phyloP scores from a whole-genome alignment of 2,329 filamentous ascomycete species.

The Pestalotiopsis sp. region DNA sequence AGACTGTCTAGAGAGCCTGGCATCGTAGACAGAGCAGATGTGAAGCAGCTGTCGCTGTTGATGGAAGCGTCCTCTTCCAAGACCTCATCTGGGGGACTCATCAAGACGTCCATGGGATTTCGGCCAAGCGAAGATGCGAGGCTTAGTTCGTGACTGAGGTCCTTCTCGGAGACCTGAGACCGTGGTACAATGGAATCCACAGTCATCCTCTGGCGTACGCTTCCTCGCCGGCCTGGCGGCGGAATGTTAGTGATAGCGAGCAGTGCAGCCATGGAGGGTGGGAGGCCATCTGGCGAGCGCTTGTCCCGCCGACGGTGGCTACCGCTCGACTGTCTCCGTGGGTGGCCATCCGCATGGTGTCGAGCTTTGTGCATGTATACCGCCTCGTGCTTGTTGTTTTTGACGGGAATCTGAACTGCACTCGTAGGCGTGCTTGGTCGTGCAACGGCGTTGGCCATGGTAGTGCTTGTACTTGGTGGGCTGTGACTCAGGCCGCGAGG shows the following conservation, averaged over 20 bases:
- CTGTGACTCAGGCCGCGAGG: conserved; percentile 25
- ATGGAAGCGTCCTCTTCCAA: conserved; percentile 46
- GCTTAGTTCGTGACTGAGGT: conserved; percentile 45
- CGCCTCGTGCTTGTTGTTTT: conserved; percentile 37
- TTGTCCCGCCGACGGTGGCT: conserved; percentile 37
- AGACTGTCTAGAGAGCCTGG: conserved; percentile 62
- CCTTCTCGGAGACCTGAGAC: conserved; percentile 57
- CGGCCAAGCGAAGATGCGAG: conserved; percentile 44
- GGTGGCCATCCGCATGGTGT: conserved; percentile 31
- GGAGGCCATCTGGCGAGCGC: conserved; percentile 54
- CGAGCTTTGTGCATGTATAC: conserved; percentile 35
- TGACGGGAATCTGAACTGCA: conserved; percentile 56
- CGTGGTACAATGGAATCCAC: conserved; percentile 57
- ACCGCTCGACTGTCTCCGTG: conserved; percentile 31
- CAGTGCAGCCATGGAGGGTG: conserved; percentile 60
- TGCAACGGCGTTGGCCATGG: conserved; percentile 29
- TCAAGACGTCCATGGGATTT: conserved; percentile 58
- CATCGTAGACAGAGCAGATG: conserved; percentile 53
- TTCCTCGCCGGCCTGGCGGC: conserved; percentile 40
- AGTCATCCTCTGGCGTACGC: conserved; percentile 42
- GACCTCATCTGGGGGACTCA: conserved; percentile 60
- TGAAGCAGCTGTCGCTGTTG: conserved; percentile 51
- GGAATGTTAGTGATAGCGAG: conserved; percentile 64
- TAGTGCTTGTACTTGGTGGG: conserved; percentile 24
- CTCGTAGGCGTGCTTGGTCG: conserved; percentile 43